Evolutionary conservation across 352 stramenopile species (phyloP), one percentile per base, ranked within the genome.

Genomic region (Globisporangium acanthophoron): DNA sequence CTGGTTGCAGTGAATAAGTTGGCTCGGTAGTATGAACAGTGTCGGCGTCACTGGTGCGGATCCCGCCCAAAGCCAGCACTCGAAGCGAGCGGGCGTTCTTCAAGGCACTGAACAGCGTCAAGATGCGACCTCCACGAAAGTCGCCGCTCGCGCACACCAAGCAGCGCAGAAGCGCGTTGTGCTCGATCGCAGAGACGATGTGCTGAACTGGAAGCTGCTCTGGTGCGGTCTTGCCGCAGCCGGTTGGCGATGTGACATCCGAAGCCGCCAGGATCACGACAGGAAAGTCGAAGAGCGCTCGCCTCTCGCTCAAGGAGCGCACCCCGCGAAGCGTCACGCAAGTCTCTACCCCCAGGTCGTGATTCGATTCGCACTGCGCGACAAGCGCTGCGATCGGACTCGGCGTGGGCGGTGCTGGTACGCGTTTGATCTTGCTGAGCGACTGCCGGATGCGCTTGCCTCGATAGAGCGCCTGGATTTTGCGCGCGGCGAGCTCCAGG

Each of bases 391-490:
- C 37, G 52, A 89, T 68, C 18, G 72, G 59, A 40, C 71, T 85
- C 8, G 52, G 15, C 0, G 64, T 59, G 7, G 44, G 53, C 20
- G 66, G 44, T 0, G 65, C 73, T 7, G 52, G 20, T 12, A 75
- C 52, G 31, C 76, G 31, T 20, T 52, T 65, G 21, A 87, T 55
- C 27, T 78, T 65, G 39, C 51, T 51, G 2, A 87, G 62, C 15
- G 78, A 85, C 7, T 24, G 46, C 3, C 69, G 76, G 35, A 81
- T 71, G 11, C 70, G 62, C 24, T 74, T 79, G 13, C 78, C 69
- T 2, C 76, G 74, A 24, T 85, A 87, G 21, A 76, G 56, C 4
- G 69, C 67, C 58, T 91, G 80, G 44, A 89, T 86, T 50, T 67
- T 76, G 15, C 71, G 59, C 20, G 75, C 78, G 15, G 78, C 73